These are phyloP conservation scores for Cornus suecica DNA, from an alignment of 148 eudicot species.

Conservation along the genomic window DNA sequence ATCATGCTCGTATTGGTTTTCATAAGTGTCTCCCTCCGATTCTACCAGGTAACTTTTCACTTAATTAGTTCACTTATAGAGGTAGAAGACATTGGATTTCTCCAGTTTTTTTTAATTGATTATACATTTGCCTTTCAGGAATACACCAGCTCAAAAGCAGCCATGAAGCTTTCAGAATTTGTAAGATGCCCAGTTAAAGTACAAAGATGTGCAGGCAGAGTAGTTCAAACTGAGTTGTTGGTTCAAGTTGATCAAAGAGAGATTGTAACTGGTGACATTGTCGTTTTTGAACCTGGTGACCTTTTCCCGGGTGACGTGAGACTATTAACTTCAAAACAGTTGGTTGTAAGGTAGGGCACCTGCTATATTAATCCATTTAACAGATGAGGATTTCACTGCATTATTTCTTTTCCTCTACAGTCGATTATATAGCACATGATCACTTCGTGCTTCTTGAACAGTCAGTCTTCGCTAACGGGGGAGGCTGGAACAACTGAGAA, in stretches of 20 bases:
- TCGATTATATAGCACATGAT: constrained; percentile 17
- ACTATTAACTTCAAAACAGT: constrained; percentile 40
- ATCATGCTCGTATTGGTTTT: constrained; percentile 48
- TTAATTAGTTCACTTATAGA: neutral
- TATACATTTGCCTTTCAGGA: constrained; percentile 25
- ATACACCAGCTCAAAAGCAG: constrained; percentile 51
- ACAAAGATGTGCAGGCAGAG: constrained; percentile 51
- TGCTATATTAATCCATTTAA: constrained; percentile 1
- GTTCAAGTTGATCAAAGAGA: constrained; percentile 51
- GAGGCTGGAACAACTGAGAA: constrained; percentile 50
- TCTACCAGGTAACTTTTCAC: constrained; percentile 39
- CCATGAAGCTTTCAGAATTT: constrained; percentile 47
- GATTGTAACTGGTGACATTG: constrained; percentile 48
- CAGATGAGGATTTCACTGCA: constrained; percentile 6
- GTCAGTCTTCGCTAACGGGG: constrained; percentile 55
- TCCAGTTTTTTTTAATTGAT: constrained; percentile 2
- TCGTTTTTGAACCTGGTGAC: constrained; percentile 46
- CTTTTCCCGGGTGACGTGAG: constrained; percentile 56
- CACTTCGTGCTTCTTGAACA: constrained; percentile 32
- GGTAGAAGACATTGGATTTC: neutral
- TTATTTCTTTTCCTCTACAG: constrained; percentile 12
- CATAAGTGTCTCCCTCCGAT: constrained; percentile 51
- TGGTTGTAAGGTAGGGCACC: constrained; percentile 43
- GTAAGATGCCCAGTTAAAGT: constrained; percentile 47
- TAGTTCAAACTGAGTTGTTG: constrained; percentile 37